Base-by-base conservation (phyloP, 495 filamentous ascomycete genomes). In the Mytilinidion resinicola region DNA sequence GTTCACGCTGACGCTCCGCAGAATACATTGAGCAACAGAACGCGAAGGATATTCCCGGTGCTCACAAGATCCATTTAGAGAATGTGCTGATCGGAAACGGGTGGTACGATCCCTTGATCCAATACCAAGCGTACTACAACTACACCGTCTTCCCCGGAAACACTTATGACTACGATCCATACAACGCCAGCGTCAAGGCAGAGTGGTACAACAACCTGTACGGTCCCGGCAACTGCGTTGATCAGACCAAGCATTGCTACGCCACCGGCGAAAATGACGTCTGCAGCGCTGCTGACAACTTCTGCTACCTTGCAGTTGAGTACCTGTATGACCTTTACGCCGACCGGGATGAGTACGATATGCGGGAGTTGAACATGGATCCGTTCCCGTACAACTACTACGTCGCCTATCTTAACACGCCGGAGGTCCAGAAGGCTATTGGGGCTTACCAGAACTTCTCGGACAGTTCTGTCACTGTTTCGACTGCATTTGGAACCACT, bases 1-100 rank as follows among this genome's bases (percentile, higher is more conserved):
- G 19, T 15, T 14, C 20, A 9, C 21, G 15, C 33, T 41, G 34
- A 48, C 15, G 19, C 1, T 19, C 12, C 49, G 8, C 49, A 61
- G 57, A 59, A 14, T 88, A 82, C 64, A 81, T 88, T 64, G 79
- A 86, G 57, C 67, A 80, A 55, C 85, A 88, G 66, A 90, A 90
- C 55, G 73, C 73, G 60, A 70, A 82, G 74, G 73, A 76, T 17
- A 53, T 76, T 19, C 67, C 74, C 3, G 74, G 75, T 0, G 70
- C 79, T 6, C 74, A 75, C 46, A 62, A 75, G 30, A 84, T 85
- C 56, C 57, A 78, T 4, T 73, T 86, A 17, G 72, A 81, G 61
- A 77, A 77, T 9, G 76, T 86, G 6, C 60, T 82, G 54, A 85
- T 86, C 37, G 73, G 76, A 44, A 82, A 80, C 51, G 79, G 78